Evolutionary conservation across 345 rosid genomes (phyloP), one percentile per base, ranked within the genome.

Genomic region (Erodium maritimum): DNA sequence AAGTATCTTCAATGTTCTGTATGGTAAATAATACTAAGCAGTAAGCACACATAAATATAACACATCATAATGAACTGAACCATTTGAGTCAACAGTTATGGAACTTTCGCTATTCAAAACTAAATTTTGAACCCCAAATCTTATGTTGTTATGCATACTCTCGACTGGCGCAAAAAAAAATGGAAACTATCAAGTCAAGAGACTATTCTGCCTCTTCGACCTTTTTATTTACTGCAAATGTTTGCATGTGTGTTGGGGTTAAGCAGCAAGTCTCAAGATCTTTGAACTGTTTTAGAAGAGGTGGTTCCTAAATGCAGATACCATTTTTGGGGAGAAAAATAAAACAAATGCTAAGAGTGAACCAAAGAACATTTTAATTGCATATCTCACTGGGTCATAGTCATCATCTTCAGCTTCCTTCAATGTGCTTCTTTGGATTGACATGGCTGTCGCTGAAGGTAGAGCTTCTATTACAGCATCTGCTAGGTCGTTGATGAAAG

Each of bases 281-380:
- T n/a, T 37, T 37, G 7, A 37, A 9, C 52, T 22, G n/a, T 56
- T 54, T 69, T 63, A 79, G 37, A 77, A 42, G 58, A 79, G 70
- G 67, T 84, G 73, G 69, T 88, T 71, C 75, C 75, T 29, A 65
- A 86, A 84, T 17, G 84, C 88, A 17, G 16, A 61, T 52, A 81
- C 0, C 83, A 77, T 62, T 75, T 76, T 79, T 16, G 94, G 88
- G 3, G 80, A 79, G 6, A 81, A 72, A 50, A 91, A 79, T 71
- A 91, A 61, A 52, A 74, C 25, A 73, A 82, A 86, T 17, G 96
- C 95, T 21, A 86, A 69, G 53, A 88, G 61, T 9, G 96, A 88
- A 57, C 96, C 95, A 5, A 84, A 86, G 54, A 91, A 72, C 83
- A 84, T 52, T 77, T 82, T 88, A 34, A 76, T 69, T 0, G 73